Conservation (phyloP, 805 yeast species). For the Metschnikowia continentalis region DNA sequence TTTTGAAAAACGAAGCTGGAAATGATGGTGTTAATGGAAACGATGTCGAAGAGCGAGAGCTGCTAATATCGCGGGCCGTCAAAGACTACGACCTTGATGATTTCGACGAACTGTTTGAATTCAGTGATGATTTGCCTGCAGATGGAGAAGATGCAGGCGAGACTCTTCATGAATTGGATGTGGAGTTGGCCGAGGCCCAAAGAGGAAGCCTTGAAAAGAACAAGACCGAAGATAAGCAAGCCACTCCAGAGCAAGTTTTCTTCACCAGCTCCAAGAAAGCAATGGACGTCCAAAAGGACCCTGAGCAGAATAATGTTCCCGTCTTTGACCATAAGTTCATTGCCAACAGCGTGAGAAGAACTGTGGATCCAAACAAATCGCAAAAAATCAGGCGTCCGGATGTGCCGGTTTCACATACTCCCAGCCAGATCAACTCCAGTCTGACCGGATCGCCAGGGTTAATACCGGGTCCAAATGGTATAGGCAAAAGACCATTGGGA, state of each 20-base stretch:
- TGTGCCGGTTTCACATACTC: slow-evolving; percentile 19
- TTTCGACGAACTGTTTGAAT: slow-evolving; percentile 38
- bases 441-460: slow-evolving; percentile 3
- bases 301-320: slow-evolving; percentile 44
- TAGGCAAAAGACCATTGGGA: slow-evolving; percentile 28
- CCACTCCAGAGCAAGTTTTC: slow-evolving; percentile 16
- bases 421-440: slow-evolving; percentile 11
- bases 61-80: slow-evolving; percentile 4
- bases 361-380: slow-evolving; percentile 65
- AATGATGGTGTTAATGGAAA: not conserved
- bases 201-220: not conserved
- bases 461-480: not conserved
- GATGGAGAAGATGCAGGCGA: slow-evolving; percentile 15
- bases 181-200: slow-evolving; percentile 1
- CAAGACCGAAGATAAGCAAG: not conserved
- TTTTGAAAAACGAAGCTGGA: not conserved
- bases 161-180: slow-evolving; percentile 2
- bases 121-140: slow-evolving; percentile 37
- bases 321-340: slow-evolving; percentile 48
- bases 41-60: not conserved
- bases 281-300: slow-evolving; percentile 15
- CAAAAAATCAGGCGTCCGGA: slow-evolving; percentile 51
- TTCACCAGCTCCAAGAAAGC: slow-evolving; percentile 20
- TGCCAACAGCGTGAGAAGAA: slow-evolving; percentile 45
- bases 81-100: slow-evolving; percentile 23